A percentile compares a stretch with the other conserved stretches of the same genome.
These are phyloP conservation scores for Leptomonas pyrrhocoris DNA, from an alignment of 208 protist genomes.

Conservation along the genomic window DNA sequence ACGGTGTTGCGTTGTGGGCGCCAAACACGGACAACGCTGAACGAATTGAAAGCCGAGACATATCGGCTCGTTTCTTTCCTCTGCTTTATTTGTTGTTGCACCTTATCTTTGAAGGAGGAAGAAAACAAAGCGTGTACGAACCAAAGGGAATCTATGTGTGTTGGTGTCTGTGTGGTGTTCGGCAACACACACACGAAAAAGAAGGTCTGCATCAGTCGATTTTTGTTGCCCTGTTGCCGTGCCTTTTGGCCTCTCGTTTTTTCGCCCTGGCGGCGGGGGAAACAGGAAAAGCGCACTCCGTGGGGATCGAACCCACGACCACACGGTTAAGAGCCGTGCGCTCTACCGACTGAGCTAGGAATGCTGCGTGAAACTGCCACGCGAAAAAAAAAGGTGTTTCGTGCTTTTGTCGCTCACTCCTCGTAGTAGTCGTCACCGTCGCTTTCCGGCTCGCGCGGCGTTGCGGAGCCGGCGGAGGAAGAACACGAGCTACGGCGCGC, in stretches of 20 bases:
- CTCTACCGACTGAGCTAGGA: slow-evolving; percentile 98
- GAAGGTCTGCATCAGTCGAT: background rate
- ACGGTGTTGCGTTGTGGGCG: no score
- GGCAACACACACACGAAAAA: background rate
- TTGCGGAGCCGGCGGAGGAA: no score
- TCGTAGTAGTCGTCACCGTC: slow-evolving; percentile 36
- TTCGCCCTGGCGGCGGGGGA: background rate
- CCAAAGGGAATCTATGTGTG: no score
- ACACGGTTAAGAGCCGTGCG: slow-evolving; percentile 97
- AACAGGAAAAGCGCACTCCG: slow-evolving; percentile 57
- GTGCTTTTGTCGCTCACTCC: slow-evolving; percentile 9
- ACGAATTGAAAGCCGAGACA: no score
- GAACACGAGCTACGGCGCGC: no score
- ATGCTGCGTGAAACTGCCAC: slow-evolving; percentile 25
- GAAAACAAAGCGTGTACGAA: no score
- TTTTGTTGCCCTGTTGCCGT: background rate
- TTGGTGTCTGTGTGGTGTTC: no score
- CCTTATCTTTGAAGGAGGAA: no score
- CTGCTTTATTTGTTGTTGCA: no score
- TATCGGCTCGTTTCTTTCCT: no score
- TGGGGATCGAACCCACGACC: slow-evolving; percentile 97
- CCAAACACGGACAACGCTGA: no score
- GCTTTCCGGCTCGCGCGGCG: slow-evolving; percentile 9
- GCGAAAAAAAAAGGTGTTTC: no score
- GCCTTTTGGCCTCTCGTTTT: background rate